These are phyloP conservation scores for Candida loeiensis DNA, from an alignment of 805 yeast genomes.

Conservation along the genomic window DNA sequence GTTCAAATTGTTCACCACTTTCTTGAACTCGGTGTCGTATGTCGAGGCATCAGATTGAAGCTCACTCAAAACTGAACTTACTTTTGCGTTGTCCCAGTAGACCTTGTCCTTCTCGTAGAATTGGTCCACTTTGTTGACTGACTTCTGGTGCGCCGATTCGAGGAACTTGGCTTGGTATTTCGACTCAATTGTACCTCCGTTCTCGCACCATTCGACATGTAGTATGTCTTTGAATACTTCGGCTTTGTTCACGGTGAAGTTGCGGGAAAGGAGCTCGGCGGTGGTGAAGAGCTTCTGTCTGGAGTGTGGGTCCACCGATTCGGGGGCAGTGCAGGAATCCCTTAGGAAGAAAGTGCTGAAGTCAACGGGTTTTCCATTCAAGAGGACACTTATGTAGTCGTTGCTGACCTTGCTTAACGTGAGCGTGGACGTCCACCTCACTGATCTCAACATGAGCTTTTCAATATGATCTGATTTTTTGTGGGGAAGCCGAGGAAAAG, in stretches of 20 bases:
- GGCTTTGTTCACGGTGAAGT: slow-evolving; percentile 18
- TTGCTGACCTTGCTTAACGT: slow-evolving; percentile 19
- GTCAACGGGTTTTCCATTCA: slow-evolving; percentile 24
- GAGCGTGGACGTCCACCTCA: slow-evolving; percentile 8
- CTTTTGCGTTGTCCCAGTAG: slow-evolving; percentile 39
- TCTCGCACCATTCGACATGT: slow-evolving; percentile 38
- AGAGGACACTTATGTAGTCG: slow-evolving; percentile 21
- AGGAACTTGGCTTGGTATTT: slow-evolving; percentile 47
- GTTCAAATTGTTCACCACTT: slow-evolving; percentile 46
- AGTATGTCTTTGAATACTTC: slow-evolving; percentile 31
- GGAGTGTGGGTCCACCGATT: slow-evolving; percentile 51
- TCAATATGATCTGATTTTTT: slow-evolving; percentile 2
- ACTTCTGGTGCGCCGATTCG: slow-evolving; percentile 35
- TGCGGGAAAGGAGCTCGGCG: slow-evolving; percentile 24
- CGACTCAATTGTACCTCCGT: slow-evolving; percentile 24
- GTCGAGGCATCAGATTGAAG: slow-evolving; percentile 32
- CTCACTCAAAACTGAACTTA: slow-evolving; percentile 18
- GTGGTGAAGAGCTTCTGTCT: slow-evolving; percentile 68
- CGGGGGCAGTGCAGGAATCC: slow-evolving; percentile 52
- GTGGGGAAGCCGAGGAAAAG: slow-evolving; percentile 3
- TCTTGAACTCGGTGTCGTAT: slow-evolving; percentile 28
- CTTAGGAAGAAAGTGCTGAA: slow-evolving; percentile 57
- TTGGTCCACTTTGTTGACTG: slow-evolving; percentile 33
- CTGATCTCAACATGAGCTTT: neutral
- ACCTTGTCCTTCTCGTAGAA: slow-evolving; percentile 29